Conservation (phyloP, 805 yeast genomes). For the Candida alai region DNA sequence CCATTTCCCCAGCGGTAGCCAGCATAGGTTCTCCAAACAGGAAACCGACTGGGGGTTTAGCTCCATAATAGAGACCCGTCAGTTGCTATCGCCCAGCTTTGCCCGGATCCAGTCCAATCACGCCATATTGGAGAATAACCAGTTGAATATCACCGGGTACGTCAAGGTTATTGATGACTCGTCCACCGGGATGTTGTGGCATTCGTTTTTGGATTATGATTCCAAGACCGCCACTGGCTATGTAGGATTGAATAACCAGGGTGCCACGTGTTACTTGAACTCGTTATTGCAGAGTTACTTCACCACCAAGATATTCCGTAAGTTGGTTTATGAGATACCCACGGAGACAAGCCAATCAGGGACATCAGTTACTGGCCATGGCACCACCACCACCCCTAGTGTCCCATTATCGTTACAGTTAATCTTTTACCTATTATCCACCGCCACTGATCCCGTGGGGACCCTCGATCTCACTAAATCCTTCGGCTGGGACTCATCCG, state of each 20-base stretch:
- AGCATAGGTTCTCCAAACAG: constrained; percentile 69
- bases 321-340: constrained; percentile 86
- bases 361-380: too few species aligned
- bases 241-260: constrained; percentile 93
- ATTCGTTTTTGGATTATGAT: constrained; percentile 76
- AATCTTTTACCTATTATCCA: constrained; percentile 74
- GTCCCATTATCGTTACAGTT: constrained; percentile 87
- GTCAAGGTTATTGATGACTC: constrained; percentile 79
- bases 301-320: constrained; percentile 78
- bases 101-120: constrained; percentile 16
- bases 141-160: constrained; percentile 69
- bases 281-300: constrained; percentile 87
- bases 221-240: constrained; percentile 85
- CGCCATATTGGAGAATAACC: constrained; percentile 48
- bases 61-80: constrained; percentile 58
- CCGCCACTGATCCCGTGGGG: constrained; percentile 71
- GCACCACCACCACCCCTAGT: constrained; percentile 19
- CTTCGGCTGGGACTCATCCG: constrained; percentile 96
- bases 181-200: constrained; percentile 91
- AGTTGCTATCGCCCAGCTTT: constrained; percentile 22
- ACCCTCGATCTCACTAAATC: constrained; percentile 84
- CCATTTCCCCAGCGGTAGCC: constrained; percentile 60
- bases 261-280: constrained; percentile 96
- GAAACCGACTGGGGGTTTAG: constrained; percentile 98
- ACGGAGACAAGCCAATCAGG: constrained; percentile 49